These are phyloP conservation scores for Fraxinus anomala DNA, from an alignment of 257 asterid genomes.

Conservation along the genomic window DNA sequence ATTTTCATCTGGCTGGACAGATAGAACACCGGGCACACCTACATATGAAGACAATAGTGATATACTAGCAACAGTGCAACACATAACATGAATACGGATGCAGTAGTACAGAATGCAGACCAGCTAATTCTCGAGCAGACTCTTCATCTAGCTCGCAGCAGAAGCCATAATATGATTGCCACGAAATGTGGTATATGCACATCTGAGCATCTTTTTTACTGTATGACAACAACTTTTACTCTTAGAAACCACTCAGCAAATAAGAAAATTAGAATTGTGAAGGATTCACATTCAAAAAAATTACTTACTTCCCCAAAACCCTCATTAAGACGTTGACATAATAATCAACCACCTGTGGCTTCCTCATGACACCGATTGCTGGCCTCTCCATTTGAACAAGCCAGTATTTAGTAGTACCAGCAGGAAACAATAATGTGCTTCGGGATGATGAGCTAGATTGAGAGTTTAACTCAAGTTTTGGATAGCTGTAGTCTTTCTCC, in stretches of 20 bases:
- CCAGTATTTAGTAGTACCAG: constrained; percentile 70
- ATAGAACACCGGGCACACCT: constrained; percentile 78
- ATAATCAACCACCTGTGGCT: constrained; percentile 75
- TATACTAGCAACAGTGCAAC: too few relatives aligned
- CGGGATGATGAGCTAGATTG: constrained; percentile 28
- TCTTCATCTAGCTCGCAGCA: constrained; percentile 83
- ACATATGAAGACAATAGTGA: constrained; percentile 15
- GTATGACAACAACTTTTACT: constrained; percentile 31
- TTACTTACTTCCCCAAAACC: constrained; percentile 84
- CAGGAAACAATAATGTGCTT: constrained; percentile 52
- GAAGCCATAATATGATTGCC: constrained; percentile 77
- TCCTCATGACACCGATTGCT: constrained; percentile 56
- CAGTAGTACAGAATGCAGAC: constrained; percentile 38
- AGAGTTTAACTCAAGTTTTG: constrained; percentile 34
- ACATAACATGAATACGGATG: neutral
- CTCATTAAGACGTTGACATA: constrained; percentile 65
- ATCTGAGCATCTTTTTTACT: constrained; percentile 90
- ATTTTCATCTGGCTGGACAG: constrained; percentile 66
- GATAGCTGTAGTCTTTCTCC: constrained; percentile 52
- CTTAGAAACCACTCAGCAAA: constrained; percentile 11
- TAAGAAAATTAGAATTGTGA: neutral
- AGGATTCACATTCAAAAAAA: constrained; percentile 8
- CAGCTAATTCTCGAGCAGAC: constrained; percentile 76
- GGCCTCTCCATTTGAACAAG: constrained; percentile 74
- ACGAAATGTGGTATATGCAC: constrained; percentile 84